A percentile compares a stretch with the other conserved stretches of the same genome.
Conservation (phyloP, 139 green algal genomes). For the Coelastrella sp. region DNA sequence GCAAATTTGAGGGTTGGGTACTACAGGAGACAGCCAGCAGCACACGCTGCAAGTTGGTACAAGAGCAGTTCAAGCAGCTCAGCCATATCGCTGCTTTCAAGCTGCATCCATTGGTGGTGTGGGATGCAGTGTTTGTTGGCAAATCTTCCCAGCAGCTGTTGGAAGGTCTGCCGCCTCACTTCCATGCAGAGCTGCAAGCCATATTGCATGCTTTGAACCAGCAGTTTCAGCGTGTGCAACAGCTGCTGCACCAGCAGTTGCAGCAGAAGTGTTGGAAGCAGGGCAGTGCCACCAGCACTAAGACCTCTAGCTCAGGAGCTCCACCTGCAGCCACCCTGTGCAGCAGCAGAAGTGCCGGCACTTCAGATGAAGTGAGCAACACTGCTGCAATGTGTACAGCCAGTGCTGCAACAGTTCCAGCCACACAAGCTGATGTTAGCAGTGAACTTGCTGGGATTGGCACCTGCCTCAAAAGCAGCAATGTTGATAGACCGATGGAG, state of each 20-base stretch:
- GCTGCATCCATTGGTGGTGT: slow-evolving; percentile 48
- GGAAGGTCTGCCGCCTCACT: slow-evolving; percentile 21
- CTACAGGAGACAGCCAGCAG: not conserved
- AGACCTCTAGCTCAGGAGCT: not conserved
- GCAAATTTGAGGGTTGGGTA: slow-evolving; percentile 51
- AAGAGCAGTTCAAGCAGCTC: not conserved
- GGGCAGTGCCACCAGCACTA: not conserved
- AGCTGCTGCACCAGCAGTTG: not conserved
- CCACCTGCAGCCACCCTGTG: not conserved
- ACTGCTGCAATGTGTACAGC: not conserved
- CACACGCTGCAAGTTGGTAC: slow-evolving; percentile 41
- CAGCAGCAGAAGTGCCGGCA: not conserved
- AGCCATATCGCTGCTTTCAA: not conserved
- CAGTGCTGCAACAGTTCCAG: not conserved
- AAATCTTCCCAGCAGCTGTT: not conserved
- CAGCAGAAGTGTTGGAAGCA: not conserved
- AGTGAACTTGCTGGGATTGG: no score
- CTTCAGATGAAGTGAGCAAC: not conserved
- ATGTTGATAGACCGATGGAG: not conserved
- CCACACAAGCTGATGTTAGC: not conserved
- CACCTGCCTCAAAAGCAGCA: no score
- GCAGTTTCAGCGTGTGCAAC: slow-evolving; percentile 4
- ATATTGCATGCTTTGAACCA: slow-evolving; percentile 23
- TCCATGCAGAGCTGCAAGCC: not conserved
- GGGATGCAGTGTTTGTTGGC: slow-evolving; percentile 42